phyloP scores from a whole-genome alignment of 768 basidiomycete genomes.

The Sistotremastrum suecicum region DNA sequence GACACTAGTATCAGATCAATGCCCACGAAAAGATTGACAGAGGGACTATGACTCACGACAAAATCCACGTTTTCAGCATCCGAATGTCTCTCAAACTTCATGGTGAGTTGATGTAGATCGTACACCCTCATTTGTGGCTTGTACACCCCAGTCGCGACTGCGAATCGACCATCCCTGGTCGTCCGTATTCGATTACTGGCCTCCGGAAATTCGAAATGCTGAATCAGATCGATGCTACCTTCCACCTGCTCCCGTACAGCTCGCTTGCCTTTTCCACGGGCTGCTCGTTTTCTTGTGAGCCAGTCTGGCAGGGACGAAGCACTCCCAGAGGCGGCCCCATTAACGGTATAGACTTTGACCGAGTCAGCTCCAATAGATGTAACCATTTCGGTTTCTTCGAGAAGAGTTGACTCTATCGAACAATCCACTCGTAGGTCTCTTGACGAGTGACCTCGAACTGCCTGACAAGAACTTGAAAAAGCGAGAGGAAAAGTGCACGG shows the following conservation, averaged over 20 bases:
- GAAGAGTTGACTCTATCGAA: slow-evolving; percentile 2
- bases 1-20: background rate
- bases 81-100: slow-evolving; percentile 93
- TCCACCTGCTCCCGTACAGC: slow-evolving; percentile 60
- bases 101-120: slow-evolving; percentile 83
- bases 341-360: slow-evolving; percentile 90
- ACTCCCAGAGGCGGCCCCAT: slow-evolving; percentile 77
- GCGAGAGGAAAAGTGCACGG: too few species aligned
- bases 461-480: too few species aligned
- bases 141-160: slow-evolving; percentile 90
- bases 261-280: slow-evolving; percentile 47
- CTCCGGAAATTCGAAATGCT: slow-evolving; percentile 96
- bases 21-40: background rate
- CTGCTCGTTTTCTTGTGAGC: slow-evolving; percentile 61
- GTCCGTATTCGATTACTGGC: slow-evolving; percentile 85
- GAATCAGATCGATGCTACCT: slow-evolving; percentile 79
- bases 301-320: slow-evolving; percentile 91
- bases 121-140: slow-evolving; percentile 96
- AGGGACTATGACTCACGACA: slow-evolving; percentile 58
- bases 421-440: too few species aligned
- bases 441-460: too few species aligned
- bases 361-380: slow-evolving; percentile 20
- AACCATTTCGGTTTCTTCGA: slow-evolving; percentile 12
- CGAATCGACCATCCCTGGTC: slow-evolving; percentile 85
- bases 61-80: slow-evolving; percentile 98